Percentiles rank a stretch among this genome's conserved stretches.
Evolutionary conservation across 1,139 yeast species (phyloP).

Genomic region (Zygosaccharomyces pseudobailii): DNA sequence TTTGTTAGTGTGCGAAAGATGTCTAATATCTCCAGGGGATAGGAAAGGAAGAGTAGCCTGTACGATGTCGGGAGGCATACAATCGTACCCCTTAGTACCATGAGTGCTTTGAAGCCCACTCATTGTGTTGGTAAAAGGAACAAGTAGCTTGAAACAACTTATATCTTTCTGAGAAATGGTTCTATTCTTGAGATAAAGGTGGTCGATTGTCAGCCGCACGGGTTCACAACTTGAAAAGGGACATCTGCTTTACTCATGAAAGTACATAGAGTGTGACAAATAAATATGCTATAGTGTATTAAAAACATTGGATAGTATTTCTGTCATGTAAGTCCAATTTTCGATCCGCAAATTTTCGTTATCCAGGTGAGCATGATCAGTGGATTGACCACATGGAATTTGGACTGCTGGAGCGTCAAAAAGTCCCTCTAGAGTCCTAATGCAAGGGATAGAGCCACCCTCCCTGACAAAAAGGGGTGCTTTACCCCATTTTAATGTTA

Average conservation of each 20-base stretch:
- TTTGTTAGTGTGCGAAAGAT: conserved; percentile 43
- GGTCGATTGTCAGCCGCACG: background rate
- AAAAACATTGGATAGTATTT: conserved; percentile 55
- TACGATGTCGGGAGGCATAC: conserved; percentile 31
- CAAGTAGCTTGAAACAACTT: background rate
- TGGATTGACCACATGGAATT: conserved; percentile 92
- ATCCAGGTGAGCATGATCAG: conserved; percentile 89
- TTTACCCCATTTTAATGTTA: conserved; percentile 58
- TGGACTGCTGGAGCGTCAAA: conserved; percentile 90
- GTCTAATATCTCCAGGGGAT: conserved; percentile 43
- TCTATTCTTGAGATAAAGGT: background rate
- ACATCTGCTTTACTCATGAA: background rate
- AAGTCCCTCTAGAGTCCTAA: conserved; percentile 74
- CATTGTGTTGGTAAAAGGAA: background rate
- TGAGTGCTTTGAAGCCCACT: background rate
- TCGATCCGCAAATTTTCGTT: conserved; percentile 78
- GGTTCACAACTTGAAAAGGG: background rate
- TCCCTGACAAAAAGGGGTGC: conserved; percentile 83
- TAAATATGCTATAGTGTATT: conserved; percentile 32
- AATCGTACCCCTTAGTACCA: conserved; percentile 3
- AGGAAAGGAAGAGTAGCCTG: conserved; percentile 34
- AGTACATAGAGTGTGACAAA: background rate
- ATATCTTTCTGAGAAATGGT: background rate
- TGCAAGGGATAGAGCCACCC: conserved; percentile 94
- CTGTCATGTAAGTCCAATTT: conserved; percentile 70